Evolutionary conservation across 805 yeast genomes (phyloP), one percentile per base, ranked within the genome.

Genomic region (Saccharomycopsis sp.): DNA sequence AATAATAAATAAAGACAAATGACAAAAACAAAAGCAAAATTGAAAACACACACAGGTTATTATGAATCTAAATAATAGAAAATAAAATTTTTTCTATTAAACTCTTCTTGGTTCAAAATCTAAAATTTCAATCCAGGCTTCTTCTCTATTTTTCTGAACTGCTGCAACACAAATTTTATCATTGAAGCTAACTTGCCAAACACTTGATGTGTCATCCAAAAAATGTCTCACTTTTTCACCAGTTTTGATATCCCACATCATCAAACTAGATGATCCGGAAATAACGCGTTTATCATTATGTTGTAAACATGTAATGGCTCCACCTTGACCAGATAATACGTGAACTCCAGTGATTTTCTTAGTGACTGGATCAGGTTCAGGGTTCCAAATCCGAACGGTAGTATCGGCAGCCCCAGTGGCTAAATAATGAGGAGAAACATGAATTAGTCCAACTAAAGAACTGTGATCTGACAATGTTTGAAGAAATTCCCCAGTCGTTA

Each of bases 371-470:
- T 84, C 87, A 6, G 78, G 72, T 21, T 74, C 74, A 1, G 96
- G 92, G 54, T 92, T 82, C 98, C 98, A 92, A 2, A 89, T 79
- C 38, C 96, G 70, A 31, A 92, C 67, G 0, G 96, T 79, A 3
- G 92, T 75, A 58, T 92, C 98, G 0, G 97, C 97, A 2, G 96
- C 97, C 0, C 96, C 98, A 34, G 94, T 81, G 1, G 89, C 94
- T 10, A 92, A 64, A 36, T 75, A 77, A 27, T 79, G 76, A 20
- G 80, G 77, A 4, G 86, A 76, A 6, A 88, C 69, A 34, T 84
- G 85, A 21, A 89, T 66, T 34, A 92, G 64, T 0, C 97, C 98
- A 13, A 92, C 98, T 17, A 92, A 63, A 10, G 89, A 83, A 1
- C 84, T 77, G 58, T 92, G 98, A 1, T 96, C 96, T 42, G 79